A percentile compares a stretch with the other conserved stretches of the same genome.
Evolutionary conservation across 1,284 basidiomycete genomes (phyloP).

Genomic region (Pyrrhoderma noxium): DNA sequence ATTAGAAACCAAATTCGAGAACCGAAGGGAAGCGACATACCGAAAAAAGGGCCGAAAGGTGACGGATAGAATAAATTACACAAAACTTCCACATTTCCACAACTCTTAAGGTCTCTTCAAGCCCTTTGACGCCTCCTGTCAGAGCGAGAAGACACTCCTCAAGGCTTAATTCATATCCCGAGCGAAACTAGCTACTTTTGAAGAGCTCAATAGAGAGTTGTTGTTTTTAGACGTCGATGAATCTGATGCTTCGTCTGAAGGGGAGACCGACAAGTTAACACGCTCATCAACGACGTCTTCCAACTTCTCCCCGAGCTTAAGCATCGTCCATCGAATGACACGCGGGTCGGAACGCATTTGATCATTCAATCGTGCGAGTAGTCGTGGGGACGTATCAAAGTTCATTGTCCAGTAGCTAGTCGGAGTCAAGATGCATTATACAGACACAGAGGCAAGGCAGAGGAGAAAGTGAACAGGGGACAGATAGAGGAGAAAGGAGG

Average conservation of each 20-base stretch:
- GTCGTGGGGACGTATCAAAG: constrained; percentile 77
- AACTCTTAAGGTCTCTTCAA: too few species aligned
- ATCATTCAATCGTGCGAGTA: constrained; percentile 53
- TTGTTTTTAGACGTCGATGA: too few species aligned
- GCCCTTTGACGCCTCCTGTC: too few species aligned
- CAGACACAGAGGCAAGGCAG: too few species aligned
- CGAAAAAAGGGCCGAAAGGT: neutral
- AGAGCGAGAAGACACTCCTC: too few species aligned
- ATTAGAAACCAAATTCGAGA: too few species aligned
- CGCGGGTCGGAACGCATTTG: constrained; percentile 73
- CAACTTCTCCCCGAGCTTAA: constrained; percentile 71
- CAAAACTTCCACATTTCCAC: neutral
- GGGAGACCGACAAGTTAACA: neutral
- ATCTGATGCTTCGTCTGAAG: too few species aligned
- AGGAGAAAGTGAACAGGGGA: neutral
- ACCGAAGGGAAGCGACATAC: too few species aligned
- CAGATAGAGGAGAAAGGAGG: neutral
- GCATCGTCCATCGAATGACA: constrained; percentile 75
- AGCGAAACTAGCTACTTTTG: too few species aligned
- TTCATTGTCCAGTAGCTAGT: constrained; percentile 83
- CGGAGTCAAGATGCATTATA: neutral
- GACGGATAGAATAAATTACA: neutral
- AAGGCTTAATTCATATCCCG: too few species aligned
- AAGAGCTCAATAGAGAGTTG: too few species aligned
- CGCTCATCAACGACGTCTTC: constrained; percentile 58